Base-by-base conservation (phyloP, 441 rosid genomes). In the Syzygium malaccense region DNA sequence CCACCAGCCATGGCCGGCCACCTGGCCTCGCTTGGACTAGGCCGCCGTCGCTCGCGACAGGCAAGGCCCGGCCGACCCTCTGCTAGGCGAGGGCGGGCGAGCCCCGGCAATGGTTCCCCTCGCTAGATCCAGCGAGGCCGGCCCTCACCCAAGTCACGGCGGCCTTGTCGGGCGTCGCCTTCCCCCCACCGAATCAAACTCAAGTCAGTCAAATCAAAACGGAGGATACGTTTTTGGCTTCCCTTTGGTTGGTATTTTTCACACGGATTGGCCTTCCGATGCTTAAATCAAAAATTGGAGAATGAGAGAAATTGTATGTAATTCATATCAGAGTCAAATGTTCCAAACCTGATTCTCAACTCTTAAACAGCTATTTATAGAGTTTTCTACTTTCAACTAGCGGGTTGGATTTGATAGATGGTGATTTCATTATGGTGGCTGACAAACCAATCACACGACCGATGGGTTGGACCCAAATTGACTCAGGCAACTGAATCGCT, bases 391-490 rank as follows among this genome's bases (percentile, higher is more conserved):
- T 26, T 26, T 58, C 64, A 26, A 12, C 15, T 12, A 0, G 12
- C 13, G 12, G 28, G 60, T 57, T 57, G 0, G 62, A 10, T 57
- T 2, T 51, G 54, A 51, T 51, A 51, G 54, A 51, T 51, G 54
- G 14, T 51, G 1, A 11, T 13, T 51, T 51, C 54, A 51, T 51
- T 51, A 11, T 51, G 54, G 4, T 51, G 15, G 14, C 45, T 41
- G 45, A 41, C 0, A 0, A 57, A 57, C n/a, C 14, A 28, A 25
- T 57, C 62, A 4, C n/a, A 25, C 3, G 14, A 25, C 62, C n/a
- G 26, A 57, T 25, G n/a, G n/a, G 14, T 57, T 10, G 14, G 14
- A 57, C 0, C 62, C 62, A 57, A 26, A 12, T 57, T 28, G n/a
- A 57, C n/a, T 57, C 62, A 25, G n/a, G 62, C 62, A 57, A 57